Conservation (phyloP, 2,329 filamentous ascomycete genomes). For the Ophiostoma tasmaniense region DNA sequence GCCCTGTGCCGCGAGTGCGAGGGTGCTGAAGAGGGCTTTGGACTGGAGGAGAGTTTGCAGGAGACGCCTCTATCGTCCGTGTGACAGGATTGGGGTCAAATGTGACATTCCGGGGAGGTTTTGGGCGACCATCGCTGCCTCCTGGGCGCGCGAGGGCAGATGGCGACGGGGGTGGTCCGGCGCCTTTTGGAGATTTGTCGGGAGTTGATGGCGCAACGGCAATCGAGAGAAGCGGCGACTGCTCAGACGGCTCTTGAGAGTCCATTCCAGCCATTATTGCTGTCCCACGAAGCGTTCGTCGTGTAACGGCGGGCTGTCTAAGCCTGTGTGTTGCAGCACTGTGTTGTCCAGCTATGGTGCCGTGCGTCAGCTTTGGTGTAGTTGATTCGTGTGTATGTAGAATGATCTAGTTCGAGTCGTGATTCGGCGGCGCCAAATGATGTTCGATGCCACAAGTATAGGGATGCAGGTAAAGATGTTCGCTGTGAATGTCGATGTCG, state of each 20-base stretch:
- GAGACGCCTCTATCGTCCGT: conserved; percentile 43
- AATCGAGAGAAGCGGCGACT: conserved; percentile 24
- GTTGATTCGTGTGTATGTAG: not conserved
- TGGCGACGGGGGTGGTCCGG: conserved; percentile 13
- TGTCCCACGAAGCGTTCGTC: not conserved
- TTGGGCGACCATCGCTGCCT: conserved; percentile 31
- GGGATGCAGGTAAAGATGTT: not conserved
- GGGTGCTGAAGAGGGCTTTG: conserved; percentile 26
- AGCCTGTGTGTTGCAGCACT: not conserved
- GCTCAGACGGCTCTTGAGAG: conserved; percentile 16
- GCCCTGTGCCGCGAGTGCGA: conserved; percentile 23
- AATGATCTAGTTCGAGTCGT: not conserved
- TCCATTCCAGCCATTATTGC: not conserved
- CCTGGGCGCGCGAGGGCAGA: conserved; percentile 19
- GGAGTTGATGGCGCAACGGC: not conserved
- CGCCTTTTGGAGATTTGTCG: not conserved
- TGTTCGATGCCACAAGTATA: not conserved
- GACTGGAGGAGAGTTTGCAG: conserved; percentile 11
- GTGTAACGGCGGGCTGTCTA: not conserved
- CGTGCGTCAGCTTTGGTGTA: not conserved
- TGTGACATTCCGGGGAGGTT: conserved; percentile 57
- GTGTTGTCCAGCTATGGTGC: not conserved
- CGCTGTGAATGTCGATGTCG: not conserved
- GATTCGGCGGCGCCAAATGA: not conserved
- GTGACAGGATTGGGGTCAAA: conserved; percentile 64